Base-by-base conservation (phyloP, 1,139 yeast genomes). In the Blastobotrys proliferans region DNA sequence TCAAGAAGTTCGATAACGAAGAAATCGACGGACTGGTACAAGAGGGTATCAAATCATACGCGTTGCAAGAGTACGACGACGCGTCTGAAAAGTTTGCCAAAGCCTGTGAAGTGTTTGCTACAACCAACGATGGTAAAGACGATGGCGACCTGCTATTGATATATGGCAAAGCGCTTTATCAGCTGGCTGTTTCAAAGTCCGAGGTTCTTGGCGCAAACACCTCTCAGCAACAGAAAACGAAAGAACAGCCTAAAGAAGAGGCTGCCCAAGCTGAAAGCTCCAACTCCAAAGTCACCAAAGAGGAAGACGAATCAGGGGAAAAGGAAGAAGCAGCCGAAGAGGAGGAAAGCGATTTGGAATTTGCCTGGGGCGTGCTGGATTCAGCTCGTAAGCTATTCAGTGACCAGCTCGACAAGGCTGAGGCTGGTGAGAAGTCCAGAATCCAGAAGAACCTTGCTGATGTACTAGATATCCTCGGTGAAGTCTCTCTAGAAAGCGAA, bases 321-420 rank as follows among this genome's bases (percentile, higher is more conserved):
- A 60, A 53, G 4, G 61, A 53, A 3, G 62, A 49, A 13, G 61
- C 56, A 6, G 40, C 40, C 18, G 78, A 68, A 35, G 76, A 69
- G 25, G 78, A 75, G 32, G 83, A 80, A 53, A 72, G 78, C 27
- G 96, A 87, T 58, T 83, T 88, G 58, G 94, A 83, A 58, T 73
- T 81, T 19, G 94, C 95, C 0, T 87, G 95, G 95, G 92, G 83
- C 47, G 77, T 86, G 17, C 69, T 86, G 29, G 96, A 88, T 57
- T 68, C 83, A 37, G 74, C 94, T 1, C 72, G 96, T 52, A 70
- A 82, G 1, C 61, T 84, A 29, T 83, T 77, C 52, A 80, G 78
- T 50, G 63, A 68, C 26, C 60, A 70, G 43, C 57, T 78, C 11
- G 67, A 68, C 26, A 55, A 53, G n/a, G 51, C 50, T 27, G 49